These are phyloP conservation scores for Apiotrichum sp. DNA, from an alignment of 1,284 basidiomycete species.

Conservation along the genomic window DNA sequence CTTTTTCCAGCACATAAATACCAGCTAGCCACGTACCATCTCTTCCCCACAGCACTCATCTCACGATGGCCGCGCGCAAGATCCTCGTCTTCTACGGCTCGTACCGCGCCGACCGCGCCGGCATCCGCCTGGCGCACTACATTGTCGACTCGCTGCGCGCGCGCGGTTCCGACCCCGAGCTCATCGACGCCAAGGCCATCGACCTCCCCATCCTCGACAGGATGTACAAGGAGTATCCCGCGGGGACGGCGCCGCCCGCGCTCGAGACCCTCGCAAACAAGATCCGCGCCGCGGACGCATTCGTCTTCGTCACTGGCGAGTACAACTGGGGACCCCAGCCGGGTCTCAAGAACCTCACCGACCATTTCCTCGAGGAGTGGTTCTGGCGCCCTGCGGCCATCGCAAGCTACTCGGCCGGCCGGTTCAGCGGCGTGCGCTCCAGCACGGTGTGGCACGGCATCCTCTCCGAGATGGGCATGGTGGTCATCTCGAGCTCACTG, in stretches of 20 bases:
- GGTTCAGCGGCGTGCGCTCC: constrained; percentile 4
- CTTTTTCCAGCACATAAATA: too few relatives aligned
- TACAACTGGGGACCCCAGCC: constrained; percentile 12
- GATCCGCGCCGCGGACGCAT: constrained; percentile 6
- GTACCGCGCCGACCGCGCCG: constrained; percentile 4
- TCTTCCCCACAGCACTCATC: too few relatives aligned
- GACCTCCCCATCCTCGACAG: constrained; percentile 5
- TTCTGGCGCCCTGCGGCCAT: constrained; percentile 4
- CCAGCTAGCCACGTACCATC: too few relatives aligned
- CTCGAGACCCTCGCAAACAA: constrained; percentile 2
- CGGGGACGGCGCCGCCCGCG: neutral
- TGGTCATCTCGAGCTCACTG: neutral
- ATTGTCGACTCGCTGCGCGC: neutral
- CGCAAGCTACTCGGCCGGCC: constrained; percentile 4
- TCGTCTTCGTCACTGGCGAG: constrained; percentile 10
- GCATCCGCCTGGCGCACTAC: constrained; percentile 6
- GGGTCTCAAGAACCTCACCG: constrained; percentile 10
- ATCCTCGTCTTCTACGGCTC: constrained; percentile 10
- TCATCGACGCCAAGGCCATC: constrained; percentile 7
- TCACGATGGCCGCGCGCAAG: neutral
- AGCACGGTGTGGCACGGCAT: neutral
- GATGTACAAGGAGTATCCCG: constrained; percentile 6
- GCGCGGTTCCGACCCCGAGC: neutral
- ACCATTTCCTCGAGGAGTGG: constrained; percentile 10
- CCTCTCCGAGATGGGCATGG: constrained; percentile 9